Evolutionary conservation across 2,329 filamentous ascomycete species (phyloP), one percentile per base, ranked within the genome.

Genomic region (Hypocreales sp.): DNA sequence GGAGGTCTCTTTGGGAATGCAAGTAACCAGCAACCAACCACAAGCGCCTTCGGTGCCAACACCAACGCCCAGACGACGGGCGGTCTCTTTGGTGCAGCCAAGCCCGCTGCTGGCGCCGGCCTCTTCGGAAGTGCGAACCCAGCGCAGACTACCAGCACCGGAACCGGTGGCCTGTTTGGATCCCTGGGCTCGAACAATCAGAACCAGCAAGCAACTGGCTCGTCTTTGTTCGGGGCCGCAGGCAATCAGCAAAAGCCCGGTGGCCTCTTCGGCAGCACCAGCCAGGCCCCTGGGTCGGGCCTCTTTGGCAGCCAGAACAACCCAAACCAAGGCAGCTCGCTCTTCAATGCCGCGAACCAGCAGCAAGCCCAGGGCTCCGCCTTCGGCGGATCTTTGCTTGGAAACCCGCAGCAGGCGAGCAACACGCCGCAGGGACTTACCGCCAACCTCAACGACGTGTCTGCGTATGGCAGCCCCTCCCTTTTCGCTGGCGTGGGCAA

Each of bases 401-500:
- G 70, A 13, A 60, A 50, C 33, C 61, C 62, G 1, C 63, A 67
- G 34, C 54, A 55, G 28, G 47, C 46, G 18, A 53, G 56, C 31
- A 52, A 52, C 7, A 67, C 68, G n/a, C 66, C 66, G 11, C 72
- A 79, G 43, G 57, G 66, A 12, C 59, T 93, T 32, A 83, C 79
- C 19, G 76, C 84, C 5, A 90, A 82, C 34, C 69, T 92, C 30
- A 74, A 73, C 33, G 83, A 87, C 37, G 64, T 74, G n/a, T 83
- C 80, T 28, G 87, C 92, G 0, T 98, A 92, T 45, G 90, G 90
- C 22, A 84, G 81, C 28, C 72, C 81, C 24, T 82, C 83, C 2
- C 66, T 98, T 13, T 95, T 95, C 51, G 71, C 75, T 18, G 78
- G 75, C 28, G 58, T 94, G 11, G 63, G 63, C 55, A 80, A 55